Evolutionary conservation across 2,329 filamentous ascomycete species (phyloP), one percentile per base, ranked within the genome.

Genomic region (Aureobasidium sp.): DNA sequence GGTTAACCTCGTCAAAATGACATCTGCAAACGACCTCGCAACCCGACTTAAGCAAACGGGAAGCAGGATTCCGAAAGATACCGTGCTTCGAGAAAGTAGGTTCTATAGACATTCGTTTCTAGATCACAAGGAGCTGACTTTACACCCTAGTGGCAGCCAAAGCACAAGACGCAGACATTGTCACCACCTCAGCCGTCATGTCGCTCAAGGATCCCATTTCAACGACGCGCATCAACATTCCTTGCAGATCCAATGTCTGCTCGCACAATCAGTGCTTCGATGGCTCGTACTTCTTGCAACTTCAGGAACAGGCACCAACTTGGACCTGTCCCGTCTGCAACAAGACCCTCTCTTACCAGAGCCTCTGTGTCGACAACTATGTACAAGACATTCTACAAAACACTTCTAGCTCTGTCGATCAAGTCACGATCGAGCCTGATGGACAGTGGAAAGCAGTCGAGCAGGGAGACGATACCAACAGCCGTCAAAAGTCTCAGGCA

Each of bases 241-340:
- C 94, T 0, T 91, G 91, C 67, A 86, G 94, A 37, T 90, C 90
- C 4, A 81, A 85, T 3, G 76, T 86, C 37, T 99, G 94, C 76
- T 87, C 84, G 3, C 94, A 99, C 73, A 89, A 94, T 29, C 91
- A 96, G 71, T 99, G 94, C 72, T 99, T 97, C 68, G 94, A 99
- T 73, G 93, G 89, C 3, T 87, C 85, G 3, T 95, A 91, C 1
- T 99, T 97, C 71, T 81, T 99, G 22, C 90, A 96, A 68, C 77
- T 99, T 31, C 93, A 97, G 72, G 91, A 97, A 72, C 94, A 99
- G 77, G 93, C 91, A 0, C 94, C 94, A 0, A 95, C 94, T 19
- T 99, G 94, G 94, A 81, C 86, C n/a, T 99, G 94, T 70, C 94
- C 94, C 0, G 87, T 97, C 24, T 99, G 94, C 78, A 93, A 88